Conservation (phyloP, 78 protist species). For the Dictyostelium intermedium region DNA sequence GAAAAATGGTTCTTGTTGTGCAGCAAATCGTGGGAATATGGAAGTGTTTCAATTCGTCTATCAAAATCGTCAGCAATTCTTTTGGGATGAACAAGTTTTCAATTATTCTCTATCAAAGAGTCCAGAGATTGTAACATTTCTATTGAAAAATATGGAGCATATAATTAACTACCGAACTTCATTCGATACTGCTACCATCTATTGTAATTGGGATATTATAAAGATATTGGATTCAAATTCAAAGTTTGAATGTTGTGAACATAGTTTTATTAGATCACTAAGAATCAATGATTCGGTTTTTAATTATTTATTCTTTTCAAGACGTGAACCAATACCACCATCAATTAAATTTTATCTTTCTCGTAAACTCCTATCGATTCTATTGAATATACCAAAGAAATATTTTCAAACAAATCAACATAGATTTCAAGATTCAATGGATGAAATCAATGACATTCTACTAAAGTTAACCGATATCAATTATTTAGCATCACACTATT, state of each 20-base stretch:
- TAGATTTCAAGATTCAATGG: not conserved
- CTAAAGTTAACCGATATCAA: not conserved
- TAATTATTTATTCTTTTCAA: not conserved
- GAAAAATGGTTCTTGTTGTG: not conserved
- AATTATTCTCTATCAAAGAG: not conserved
- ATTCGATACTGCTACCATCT: not conserved
- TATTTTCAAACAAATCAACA: not conserved
- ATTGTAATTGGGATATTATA: not conserved
- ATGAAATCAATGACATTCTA: not conserved
- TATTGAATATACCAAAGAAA: not conserved
- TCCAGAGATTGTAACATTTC: not conserved
- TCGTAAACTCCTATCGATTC: not conserved
- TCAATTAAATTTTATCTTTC: not conserved
- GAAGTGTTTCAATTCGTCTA: not conserved
- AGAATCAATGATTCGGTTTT: not conserved
- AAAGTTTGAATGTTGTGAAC: not conserved
- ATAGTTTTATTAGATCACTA: not conserved
- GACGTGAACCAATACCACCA: conserved; percentile 1
- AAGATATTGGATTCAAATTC: not conserved
- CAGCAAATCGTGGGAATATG: not conserved
- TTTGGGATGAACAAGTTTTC: conserved; percentile 2
- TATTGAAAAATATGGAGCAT: not conserved
- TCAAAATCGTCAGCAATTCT: not conserved
- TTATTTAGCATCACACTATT: not conserved
- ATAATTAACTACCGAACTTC: not conserved